Conservation (phyloP, 495 filamentous ascomycete genomes). For the Terfezia claveryi region DNA sequence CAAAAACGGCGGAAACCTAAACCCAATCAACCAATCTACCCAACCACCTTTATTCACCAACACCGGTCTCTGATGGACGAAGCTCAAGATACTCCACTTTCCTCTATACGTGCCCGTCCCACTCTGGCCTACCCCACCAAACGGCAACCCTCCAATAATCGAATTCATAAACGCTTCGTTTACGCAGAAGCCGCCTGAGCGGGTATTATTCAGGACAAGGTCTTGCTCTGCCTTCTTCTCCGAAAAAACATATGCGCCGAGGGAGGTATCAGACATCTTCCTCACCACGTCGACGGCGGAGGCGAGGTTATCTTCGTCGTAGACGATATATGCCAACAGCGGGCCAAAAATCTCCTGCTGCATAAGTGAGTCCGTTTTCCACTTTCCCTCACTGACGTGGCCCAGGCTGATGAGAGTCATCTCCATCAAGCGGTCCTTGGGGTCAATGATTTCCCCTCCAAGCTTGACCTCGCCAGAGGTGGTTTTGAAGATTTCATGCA, state of each 20-base stretch:
- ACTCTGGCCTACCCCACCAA: slow-evolving; percentile 77
- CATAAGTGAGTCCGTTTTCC: slow-evolving; percentile 51
- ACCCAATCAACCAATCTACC: background rate
- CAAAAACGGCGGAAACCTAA: background rate
- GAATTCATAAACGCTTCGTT: slow-evolving; percentile 73
- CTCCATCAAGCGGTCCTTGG: slow-evolving; percentile 52
- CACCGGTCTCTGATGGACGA: slow-evolving; percentile 20
- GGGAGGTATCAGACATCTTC: slow-evolving; percentile 59
- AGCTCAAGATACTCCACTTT: slow-evolving; percentile 60
- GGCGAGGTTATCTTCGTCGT: slow-evolving; percentile 57
- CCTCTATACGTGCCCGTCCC: slow-evolving; percentile 73
- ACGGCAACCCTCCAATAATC: slow-evolving; percentile 50
- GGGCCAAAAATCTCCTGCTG: slow-evolving; percentile 75
- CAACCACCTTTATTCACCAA: background rate
- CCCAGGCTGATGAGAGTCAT: slow-evolving; percentile 64
- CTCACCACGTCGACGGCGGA: slow-evolving; percentile 35
- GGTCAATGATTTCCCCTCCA: slow-evolving; percentile 60
- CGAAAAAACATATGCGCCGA: slow-evolving; percentile 70
- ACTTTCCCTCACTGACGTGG: slow-evolving; percentile 15
- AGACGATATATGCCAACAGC: slow-evolving; percentile 54
- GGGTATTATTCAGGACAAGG: slow-evolving; percentile 20
- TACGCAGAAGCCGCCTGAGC: slow-evolving; percentile 53
- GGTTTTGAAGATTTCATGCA: slow-evolving; percentile 71
- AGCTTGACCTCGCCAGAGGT: slow-evolving; percentile 65
- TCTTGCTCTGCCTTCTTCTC: slow-evolving; percentile 47